Conservation (phyloP, 2,329 filamentous ascomycete species). For the Monilinia aucupariae region DNA sequence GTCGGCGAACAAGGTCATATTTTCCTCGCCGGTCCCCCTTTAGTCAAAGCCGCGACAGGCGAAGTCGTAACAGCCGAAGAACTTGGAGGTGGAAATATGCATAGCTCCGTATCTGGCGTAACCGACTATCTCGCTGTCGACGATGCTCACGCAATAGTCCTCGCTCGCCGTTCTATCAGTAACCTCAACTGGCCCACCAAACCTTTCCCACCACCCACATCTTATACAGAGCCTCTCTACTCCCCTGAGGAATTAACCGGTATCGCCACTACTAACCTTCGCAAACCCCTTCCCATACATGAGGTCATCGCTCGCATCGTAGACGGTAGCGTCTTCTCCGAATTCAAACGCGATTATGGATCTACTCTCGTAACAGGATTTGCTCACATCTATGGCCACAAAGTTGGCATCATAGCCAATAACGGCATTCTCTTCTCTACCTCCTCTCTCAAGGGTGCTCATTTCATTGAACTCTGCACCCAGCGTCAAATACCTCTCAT, state of each 20-base stretch:
- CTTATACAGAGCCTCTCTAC: conserved; percentile 75
- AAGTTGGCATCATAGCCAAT: conserved; percentile 90
- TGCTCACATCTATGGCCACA: conserved; percentile 81
- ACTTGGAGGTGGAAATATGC: conserved; percentile 81
- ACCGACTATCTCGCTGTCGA: conserved; percentile 93
- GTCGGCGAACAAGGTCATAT: conserved; percentile 95
- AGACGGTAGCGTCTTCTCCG: conserved; percentile 81
- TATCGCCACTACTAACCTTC: conserved; percentile 84
- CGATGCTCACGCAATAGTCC: conserved; percentile 83
- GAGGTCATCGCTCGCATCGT: conserved; percentile 92
- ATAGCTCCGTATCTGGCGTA: conserved; percentile 86
- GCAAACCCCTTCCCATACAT: conserved; percentile 76
- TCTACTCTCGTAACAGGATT: conserved; percentile 88
- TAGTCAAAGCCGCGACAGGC: conserved; percentile 94
- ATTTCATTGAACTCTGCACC: conserved; percentile 92
- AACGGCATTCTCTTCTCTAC: conserved; percentile 92
- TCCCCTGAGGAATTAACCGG: conserved; percentile 74
- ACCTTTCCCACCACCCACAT: conserved; percentile 37
- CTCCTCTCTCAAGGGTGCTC: conserved; percentile 85
- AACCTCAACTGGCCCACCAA: conserved; percentile 82
- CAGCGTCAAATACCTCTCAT: conserved; percentile 85
- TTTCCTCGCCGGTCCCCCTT: conserved; percentile 87
- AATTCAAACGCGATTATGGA: conserved; percentile 92
- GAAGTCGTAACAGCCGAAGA: conserved; percentile 89
- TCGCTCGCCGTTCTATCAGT: conserved; percentile 74